Evolutionary conservation across 805 yeast species (phyloP).

Genomic region (Isabelozyma heimii): DNA sequence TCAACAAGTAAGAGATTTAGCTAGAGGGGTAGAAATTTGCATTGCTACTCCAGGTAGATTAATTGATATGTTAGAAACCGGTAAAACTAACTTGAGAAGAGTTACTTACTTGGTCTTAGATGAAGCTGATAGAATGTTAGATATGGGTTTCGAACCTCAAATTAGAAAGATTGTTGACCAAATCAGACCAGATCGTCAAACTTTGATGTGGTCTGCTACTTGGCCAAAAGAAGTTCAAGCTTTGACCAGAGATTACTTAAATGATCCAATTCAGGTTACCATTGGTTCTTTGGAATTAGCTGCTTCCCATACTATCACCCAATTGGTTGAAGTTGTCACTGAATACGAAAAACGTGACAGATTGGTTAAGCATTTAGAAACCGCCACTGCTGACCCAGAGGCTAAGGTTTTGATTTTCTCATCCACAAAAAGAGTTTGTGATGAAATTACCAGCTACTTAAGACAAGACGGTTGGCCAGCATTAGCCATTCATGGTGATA

Average conservation of each 20-base stretch:
- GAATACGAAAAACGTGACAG: constrained; percentile 95
- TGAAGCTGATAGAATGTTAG: constrained; percentile 99
- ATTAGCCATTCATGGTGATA: constrained; percentile 97
- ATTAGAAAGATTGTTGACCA: constrained; percentile 97
- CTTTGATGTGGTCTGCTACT: constrained; percentile 99
- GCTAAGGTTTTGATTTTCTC: constrained; percentile 87
- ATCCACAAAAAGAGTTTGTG: constrained; percentile 98
- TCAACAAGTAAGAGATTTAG: constrained; percentile 92
- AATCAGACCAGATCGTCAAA: constrained; percentile 99
- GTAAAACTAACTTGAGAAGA: constrained; percentile 92
- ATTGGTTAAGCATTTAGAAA: constrained; percentile 76
- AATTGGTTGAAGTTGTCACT: constrained; percentile 84
- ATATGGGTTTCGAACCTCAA: constrained; percentile 99
- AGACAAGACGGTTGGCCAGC: constrained; percentile 99
- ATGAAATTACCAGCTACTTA: constrained; percentile 84
- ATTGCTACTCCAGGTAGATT: constrained; percentile 99
- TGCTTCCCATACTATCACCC: constrained; percentile 95
- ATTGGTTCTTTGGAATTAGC: constrained; percentile 93
- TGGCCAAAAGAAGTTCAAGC: constrained; percentile 99
- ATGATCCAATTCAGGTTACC: constrained; percentile 93
- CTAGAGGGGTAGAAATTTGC: constrained; percentile 92
- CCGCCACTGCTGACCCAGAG: constrained; percentile 66
- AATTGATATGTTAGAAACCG: constrained; percentile 94
- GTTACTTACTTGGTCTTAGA: constrained; percentile 96
- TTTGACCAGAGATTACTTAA: constrained; percentile 85